Evolutionary conservation across 371 early-diverging fungal species (phyloP), one percentile per base, ranked within the genome.

Genomic region (Mucor piriformis): DNA sequence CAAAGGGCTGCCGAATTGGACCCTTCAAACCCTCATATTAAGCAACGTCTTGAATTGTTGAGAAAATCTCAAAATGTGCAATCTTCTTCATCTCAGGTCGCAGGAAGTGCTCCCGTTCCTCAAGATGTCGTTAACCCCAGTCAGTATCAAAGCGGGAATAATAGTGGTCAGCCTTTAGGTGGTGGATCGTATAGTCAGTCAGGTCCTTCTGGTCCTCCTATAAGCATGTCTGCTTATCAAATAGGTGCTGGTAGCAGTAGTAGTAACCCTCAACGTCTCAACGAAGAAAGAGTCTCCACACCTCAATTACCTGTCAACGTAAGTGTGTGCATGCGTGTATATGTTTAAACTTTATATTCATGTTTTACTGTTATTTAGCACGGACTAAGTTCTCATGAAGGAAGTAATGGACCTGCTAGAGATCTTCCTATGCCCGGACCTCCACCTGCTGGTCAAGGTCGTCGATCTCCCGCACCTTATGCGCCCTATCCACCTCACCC

Each of bases 1-100:
- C 82, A 88, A 50, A 87, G 92, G 24, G 98, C 96, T 8, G 84
- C 90, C 8, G 94, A 95, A 37, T 57, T 68, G 24, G 96, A 97
- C 65, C 97, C 95, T 1, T 76, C 72, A 5, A 80, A 80, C 46
- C 81, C 87, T 8, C 87, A 89, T 48, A 94, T 96, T 38, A 93
- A 94, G 68, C 92, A 95, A 71, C 82, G 94, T 16, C 69, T 95
- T n/a, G 83, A 82, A 40, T 71, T 80, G 34, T 52, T 88, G 50
- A 75, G 83, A 56, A 79, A 76, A 46, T 72, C 76, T 10, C 64
- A 63, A 44, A 56, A 52, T 27, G 46, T 52, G 3, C 57, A 34
- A 46, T 16, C 56, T 13, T 25, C 44, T 37, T 52, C 56, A 15
- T 25, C 44, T 37, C 57, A 50, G 18, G 42, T 42, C 20, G 10